Conservation (phyloP, 345 rosid species). For the Populus pruinosa region DNA sequence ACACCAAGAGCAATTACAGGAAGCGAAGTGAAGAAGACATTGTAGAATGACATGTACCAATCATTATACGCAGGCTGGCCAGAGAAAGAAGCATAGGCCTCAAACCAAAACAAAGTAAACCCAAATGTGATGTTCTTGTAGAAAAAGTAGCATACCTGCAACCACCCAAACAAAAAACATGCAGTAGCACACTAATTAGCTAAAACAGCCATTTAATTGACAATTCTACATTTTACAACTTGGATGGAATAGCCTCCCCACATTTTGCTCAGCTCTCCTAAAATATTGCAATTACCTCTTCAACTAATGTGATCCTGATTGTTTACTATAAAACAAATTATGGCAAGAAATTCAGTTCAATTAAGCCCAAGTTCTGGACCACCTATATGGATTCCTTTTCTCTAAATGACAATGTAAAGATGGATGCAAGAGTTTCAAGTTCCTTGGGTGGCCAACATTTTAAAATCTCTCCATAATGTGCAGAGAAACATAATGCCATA, state of each 20-base stretch:
- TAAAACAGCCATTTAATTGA: no score
- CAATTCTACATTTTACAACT: no score
- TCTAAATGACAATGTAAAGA: not conserved
- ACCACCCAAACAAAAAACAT: slow-evolving; percentile 8
- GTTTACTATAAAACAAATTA: no score
- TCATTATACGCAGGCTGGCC: slow-evolving; percentile 93
- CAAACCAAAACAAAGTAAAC: slow-evolving; percentile 89
- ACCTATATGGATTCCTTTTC: no score
- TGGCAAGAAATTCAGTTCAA: no score
- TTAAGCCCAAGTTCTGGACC: no score
- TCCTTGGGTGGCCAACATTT: not conserved
- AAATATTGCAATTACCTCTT: no score
- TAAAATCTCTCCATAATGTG: not conserved
- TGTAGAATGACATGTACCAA: slow-evolving; percentile 91
- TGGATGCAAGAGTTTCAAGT: not conserved
- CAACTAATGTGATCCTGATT: no score
- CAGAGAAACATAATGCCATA: no score
- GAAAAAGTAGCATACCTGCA: slow-evolving; percentile 96
- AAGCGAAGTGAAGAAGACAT: slow-evolving; percentile 94
- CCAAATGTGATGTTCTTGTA: slow-evolving; percentile 92
- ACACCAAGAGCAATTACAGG: slow-evolving; percentile 96
- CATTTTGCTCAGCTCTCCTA: no score
- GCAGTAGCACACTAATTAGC: not conserved
- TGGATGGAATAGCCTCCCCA: no score
- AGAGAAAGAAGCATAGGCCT: slow-evolving; percentile 87